Evolutionary conservation across 441 rosid species (phyloP), one percentile per base, ranked within the genome.

Genomic region (Pelargonium myrrhifolium): DNA sequence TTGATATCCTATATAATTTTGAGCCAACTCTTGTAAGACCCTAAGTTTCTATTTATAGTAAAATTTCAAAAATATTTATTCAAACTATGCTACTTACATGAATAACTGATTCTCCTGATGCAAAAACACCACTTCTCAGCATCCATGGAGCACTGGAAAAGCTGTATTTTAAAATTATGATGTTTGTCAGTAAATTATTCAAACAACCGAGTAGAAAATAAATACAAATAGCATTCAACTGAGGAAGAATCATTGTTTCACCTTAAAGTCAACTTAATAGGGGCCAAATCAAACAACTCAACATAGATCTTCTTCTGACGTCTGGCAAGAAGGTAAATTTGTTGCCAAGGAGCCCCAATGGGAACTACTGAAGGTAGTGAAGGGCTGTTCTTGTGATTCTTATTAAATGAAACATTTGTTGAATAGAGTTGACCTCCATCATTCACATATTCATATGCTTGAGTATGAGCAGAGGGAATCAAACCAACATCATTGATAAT

Each of bases 261-360:
- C 99, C 97, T 91, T 68, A 94, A 84, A 53, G 86, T 86, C 78
- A 89, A 87, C 69, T 86, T 86, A 66, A 94, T 72, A 62, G 97
- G 89, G 64, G 92, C 87, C 73, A 94, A 72, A 77, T 91, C 86
- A 67, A 94, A 84, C 75, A 87, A 75, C 85, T 94, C 97, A 65
- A 94, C 87, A 76, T 88, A 94, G 66, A 94, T 82, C 74, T 91
- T 94, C 85, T 80, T 86, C 68, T 87, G 86, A 70, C 91, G 89
- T 85, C 94, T 83, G 62, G 96, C 96, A 80, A 87, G 81, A 70
- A 84, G 83, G 78, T 85, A 80, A 79, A 94, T 88, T 72, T 81
- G 78, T 78, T 94, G 97, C 99, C 97, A 88, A 72, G 99, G 99
- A 73, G 97, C 99, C 71, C 99, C 99, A 68, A 94, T 84, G 45